Base-by-base conservation (phyloP, 2,329 filamentous ascomycete species). In the Trichophyton schoenleinii region DNA sequence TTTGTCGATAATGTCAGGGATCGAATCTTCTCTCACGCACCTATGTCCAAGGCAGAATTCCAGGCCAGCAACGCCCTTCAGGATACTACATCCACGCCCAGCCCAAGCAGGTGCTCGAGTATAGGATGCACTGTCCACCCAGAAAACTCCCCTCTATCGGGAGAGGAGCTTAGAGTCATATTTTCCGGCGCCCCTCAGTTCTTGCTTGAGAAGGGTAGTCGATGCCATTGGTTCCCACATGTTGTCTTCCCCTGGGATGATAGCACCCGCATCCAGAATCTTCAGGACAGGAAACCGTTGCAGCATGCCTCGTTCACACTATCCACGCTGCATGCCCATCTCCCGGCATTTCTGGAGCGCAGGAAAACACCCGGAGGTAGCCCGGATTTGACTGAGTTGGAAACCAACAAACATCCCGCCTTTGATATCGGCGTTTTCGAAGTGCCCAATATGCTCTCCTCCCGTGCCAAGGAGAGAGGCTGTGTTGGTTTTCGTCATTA, bases 381-480 rank as follows among this genome's bases (percentile, higher is more conserved):
- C 68, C 1, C 70, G 70, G 18, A 67, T 68, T 20, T 67, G 63
- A 38, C 57, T 44, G 41, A 36, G 20, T 25, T 46, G 13, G 63
- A 64, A 25, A 67, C 67, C 2, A 63, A 65, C 11, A 76, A 70
- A 63, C 67, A 73, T 59, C 72, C 75, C 2, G 72, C 73, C 1
- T 77, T 77, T 60, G 75, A 78, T 48, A 64, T 77, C 2, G 75
- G 75, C 1, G 70, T 77, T 11, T 77, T 75, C 58, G 78, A 80
- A 65, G 70, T 78, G 1, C 78, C 78, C 0, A 79, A 77, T 61
- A 80, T 80, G 78, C 69, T 79, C 3, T 73, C 71, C 18, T 70
- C 72, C 13, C 74, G 75, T 20, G 78, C 77, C 5, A 70, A 71
- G 28, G 78, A 80, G 63, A 72, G 73, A 0, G 78, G 78, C 0